A percentile compares a stretch with the other conserved stretches of the same genome.
phyloP scores from a whole-genome alignment of 139 green algal genomes.

The Trebouxia sp. region DNA sequence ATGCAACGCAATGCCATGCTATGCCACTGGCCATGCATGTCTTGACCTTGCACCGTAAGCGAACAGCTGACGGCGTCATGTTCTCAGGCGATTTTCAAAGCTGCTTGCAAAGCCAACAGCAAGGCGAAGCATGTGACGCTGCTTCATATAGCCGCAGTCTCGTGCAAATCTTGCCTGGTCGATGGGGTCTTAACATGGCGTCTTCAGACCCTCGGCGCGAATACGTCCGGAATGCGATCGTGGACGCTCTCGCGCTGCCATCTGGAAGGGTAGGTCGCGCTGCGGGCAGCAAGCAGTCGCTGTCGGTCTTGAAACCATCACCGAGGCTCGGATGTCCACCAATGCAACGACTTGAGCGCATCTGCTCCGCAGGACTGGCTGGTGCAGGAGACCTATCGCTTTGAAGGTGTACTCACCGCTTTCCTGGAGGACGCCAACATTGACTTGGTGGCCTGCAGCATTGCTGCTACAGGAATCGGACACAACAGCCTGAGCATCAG shows the following conservation, averaged over 20 bases:
- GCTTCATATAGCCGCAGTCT: not conserved
- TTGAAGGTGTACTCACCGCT: constrained; percentile 39
- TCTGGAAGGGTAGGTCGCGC: not conserved
- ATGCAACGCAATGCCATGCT: too few relatives aligned
- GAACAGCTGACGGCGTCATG: too few relatives aligned
- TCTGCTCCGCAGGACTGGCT: not conserved
- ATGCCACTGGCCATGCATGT: too few relatives aligned
- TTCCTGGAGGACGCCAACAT: constrained; percentile 61
- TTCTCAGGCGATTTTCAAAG: too few relatives aligned
- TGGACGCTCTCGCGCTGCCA: not conserved
- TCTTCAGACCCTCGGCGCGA: not conserved
- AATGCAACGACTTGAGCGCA: too few relatives aligned
- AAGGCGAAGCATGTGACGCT: too few relatives aligned
- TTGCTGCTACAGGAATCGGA: not conserved
- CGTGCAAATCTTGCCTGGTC: not conserved
- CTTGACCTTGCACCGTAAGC: too few relatives aligned
- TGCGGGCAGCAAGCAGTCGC: not conserved
- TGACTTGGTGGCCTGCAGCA: constrained; percentile 29
- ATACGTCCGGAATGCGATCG: not conserved
- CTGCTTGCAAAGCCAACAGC: too few relatives aligned
- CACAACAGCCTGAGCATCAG: not conserved
- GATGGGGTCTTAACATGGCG: not conserved
- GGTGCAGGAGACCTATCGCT: not conserved
- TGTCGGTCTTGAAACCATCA: not conserved
- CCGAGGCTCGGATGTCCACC: too few relatives aligned